Percentiles rank a stretch among this genome's conserved stretches.
Evolutionary conservation across 208 protist species (phyloP).

Genomic region (Acanthamoeba healyi): DNA sequence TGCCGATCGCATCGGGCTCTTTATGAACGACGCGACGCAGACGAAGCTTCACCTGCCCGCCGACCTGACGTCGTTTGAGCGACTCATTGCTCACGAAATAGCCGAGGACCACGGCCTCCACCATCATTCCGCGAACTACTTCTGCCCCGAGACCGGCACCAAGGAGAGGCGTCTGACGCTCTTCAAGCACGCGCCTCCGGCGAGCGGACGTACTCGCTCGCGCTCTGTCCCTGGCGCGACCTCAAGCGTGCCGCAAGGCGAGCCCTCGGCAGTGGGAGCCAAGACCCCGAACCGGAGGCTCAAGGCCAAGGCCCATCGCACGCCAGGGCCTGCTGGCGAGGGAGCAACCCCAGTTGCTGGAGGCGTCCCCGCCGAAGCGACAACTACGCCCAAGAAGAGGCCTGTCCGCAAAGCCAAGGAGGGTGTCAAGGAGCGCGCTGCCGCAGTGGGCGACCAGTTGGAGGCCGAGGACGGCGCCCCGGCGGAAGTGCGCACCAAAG

Average conservation of each 20-base stretch:
- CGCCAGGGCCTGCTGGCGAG: neutral
- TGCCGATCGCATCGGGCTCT: neutral
- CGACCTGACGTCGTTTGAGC: conserved; percentile 64
- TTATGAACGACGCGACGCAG: conserved; percentile 11
- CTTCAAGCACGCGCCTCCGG: conserved; percentile 6
- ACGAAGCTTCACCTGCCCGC: conserved; percentile 39
- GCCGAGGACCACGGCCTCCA: conserved; percentile 37
- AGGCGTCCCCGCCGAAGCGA: neutral
- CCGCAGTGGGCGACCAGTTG: neutral
- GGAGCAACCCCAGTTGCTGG: neutral
- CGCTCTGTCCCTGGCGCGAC: conserved; percentile 18
- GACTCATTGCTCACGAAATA: conserved; percentile 14
- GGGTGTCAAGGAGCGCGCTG: conserved; percentile 17
- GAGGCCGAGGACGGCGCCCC: neutral
- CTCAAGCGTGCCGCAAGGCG: neutral
- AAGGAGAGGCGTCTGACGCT: conserved; percentile 41
- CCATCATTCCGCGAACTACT: conserved; percentile 50
- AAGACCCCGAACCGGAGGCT: neutral
- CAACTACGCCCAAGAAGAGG: conserved; percentile 5
- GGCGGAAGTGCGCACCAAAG: conserved; percentile 14
- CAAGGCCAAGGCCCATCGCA: neutral
- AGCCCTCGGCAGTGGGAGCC: neutral
- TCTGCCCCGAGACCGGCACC: conserved; percentile 51
- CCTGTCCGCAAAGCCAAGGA: neutral
- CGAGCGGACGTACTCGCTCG: neutral